Percentiles rank a stretch among this genome's conserved stretches.
Evolutionary conservation across 2,329 filamentous ascomycete genomes (phyloP).

Genomic region (Colletotrichum musicola): DNA sequence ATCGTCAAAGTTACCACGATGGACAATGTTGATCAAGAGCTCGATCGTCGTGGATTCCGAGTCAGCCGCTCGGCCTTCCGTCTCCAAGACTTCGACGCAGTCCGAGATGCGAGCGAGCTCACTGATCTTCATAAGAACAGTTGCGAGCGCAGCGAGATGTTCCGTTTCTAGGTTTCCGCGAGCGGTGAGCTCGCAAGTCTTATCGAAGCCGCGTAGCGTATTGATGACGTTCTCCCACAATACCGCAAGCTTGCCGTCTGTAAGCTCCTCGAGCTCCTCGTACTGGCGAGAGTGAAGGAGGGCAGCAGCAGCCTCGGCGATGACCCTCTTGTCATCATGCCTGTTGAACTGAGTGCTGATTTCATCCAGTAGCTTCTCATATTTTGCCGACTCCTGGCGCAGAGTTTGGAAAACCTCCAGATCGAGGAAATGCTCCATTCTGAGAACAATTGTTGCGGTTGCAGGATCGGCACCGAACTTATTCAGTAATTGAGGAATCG

Average conservation of each 20-base stretch:
- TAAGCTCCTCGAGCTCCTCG: conserved; percentile 88
- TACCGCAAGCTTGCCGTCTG: conserved; percentile 81
- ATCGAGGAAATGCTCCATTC: conserved; percentile 87
- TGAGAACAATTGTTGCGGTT: conserved; percentile 86
- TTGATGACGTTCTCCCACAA: conserved; percentile 89
- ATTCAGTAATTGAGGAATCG: conserved; percentile 88
- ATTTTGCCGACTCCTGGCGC: conserved; percentile 85
- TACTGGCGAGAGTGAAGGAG: conserved; percentile 88
- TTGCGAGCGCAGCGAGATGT: conserved; percentile 77
- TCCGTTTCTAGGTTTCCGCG: conserved; percentile 77
- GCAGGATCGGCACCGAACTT: conserved; percentile 93
- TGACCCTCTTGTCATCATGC: conserved; percentile 88
- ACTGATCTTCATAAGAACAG: conserved; percentile 82
- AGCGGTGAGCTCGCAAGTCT: conserved; percentile 77
- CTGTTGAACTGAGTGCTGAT: conserved; percentile 94
- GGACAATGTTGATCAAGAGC: conserved; percentile 78
- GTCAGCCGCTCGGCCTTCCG: conserved; percentile 61
- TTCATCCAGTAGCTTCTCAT: conserved; percentile 86
- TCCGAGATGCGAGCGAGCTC: conserved; percentile 85
- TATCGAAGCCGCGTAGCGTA: conserved; percentile 77
- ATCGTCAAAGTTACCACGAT: conserved; percentile 78
- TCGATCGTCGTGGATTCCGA: conserved; percentile 70
- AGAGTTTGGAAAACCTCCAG: conserved; percentile 90
- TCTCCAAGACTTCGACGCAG: conserved; percentile 81
- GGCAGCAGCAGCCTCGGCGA: conserved; percentile 85